Evolutionary conservation across 495 filamentous ascomycete species (phyloP).

Genomic region (Aspergillus sclerotiicarbonarius): DNA sequence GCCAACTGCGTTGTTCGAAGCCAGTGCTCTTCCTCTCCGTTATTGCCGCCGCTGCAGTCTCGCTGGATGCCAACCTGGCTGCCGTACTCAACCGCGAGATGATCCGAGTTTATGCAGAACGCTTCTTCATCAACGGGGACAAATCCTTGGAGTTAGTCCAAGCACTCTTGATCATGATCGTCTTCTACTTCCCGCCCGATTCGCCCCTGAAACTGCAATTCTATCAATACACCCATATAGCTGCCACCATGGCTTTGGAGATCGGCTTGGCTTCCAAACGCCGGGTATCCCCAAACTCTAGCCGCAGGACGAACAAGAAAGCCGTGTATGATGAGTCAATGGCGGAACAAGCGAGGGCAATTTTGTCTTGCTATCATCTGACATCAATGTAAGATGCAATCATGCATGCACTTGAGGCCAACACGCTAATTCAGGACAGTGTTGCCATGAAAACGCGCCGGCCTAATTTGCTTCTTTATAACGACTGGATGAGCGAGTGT

Average conservation of each 20-base stretch:
- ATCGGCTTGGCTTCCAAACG: constrained; percentile 46
- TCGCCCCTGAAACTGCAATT: constrained; percentile 48
- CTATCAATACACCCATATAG: constrained; percentile 56
- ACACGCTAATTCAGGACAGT: constrained; percentile 22
- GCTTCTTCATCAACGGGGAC: constrained; percentile 48
- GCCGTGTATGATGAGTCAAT: constrained; percentile 33
- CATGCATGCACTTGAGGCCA: background rate
- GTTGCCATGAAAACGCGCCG: constrained; percentile 52
- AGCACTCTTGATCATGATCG: constrained; percentile 44
- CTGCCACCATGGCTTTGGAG: constrained; percentile 53
- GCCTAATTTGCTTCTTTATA: constrained; percentile 50
- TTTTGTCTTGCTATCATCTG: constrained; percentile 48
- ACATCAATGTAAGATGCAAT: constrained; percentile 36
- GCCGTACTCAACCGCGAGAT: constrained; percentile 47
- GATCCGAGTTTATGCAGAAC: constrained; percentile 44
- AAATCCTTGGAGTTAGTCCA: constrained; percentile 56
- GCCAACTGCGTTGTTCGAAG: constrained; percentile 41
- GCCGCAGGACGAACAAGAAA: constrained; percentile 22
- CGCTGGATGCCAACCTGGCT: constrained; percentile 40
- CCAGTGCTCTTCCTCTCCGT: constrained; percentile 51
- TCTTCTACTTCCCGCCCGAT: constrained; percentile 51
- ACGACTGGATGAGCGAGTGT: constrained; percentile 49
- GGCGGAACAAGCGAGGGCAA: constrained; percentile 43
- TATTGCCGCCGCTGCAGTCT: constrained; percentile 46
- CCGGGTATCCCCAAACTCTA: constrained; percentile 20